These are phyloP conservation scores for Penicillium soppii DNA, from an alignment of 495 filamentous ascomycete species.

Conservation along the genomic window DNA sequence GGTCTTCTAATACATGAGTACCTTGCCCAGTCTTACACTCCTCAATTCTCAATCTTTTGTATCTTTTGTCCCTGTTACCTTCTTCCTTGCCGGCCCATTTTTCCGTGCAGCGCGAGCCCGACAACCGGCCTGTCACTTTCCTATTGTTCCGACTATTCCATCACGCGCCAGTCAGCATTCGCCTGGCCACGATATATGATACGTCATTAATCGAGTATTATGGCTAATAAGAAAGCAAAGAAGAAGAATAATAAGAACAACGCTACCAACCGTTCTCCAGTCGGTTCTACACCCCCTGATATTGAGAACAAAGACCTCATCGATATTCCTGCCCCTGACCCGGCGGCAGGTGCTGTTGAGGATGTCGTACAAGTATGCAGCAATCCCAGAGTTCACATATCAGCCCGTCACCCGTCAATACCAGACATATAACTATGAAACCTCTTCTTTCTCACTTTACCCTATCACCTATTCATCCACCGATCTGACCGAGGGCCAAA, in stretches of 20 bases:
- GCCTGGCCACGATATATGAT: conserved; percentile 27
- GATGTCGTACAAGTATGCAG: conserved; percentile 46
- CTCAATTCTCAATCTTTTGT: conserved; percentile 28
- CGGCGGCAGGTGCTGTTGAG: conserved; percentile 31
- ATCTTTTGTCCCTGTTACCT: conserved; percentile 10
- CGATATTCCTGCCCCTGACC: conserved; percentile 23
- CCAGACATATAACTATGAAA: conserved; percentile 40
- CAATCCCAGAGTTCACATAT: conserved; percentile 40
- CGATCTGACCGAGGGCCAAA: conserved; percentile 41
- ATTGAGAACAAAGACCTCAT: conserved; percentile 10
- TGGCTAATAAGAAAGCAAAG: conserved; percentile 32
- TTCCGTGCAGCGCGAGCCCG: conserved; percentile 27
- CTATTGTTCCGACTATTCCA: conserved; percentile 32
- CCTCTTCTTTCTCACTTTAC: conserved; percentile 34
- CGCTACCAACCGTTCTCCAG: conserved; percentile 28
- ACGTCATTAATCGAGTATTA: conserved; percentile 37
- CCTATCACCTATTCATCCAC: conserved; percentile 30
- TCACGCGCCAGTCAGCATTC: conserved; percentile 25
- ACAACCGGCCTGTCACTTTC: conserved; percentile 31
- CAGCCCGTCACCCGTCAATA: conserved; percentile 38
- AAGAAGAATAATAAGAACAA: conserved; percentile 41
- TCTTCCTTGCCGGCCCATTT: conserved; percentile 18
- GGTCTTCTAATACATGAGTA: conserved; percentile 34
- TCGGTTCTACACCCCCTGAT: conserved; percentile 30
- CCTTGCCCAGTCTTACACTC: conserved; percentile 25